Evolutionary conservation across 345 rosid species (phyloP).

Genomic region (Dovyalis caffra): DNA sequence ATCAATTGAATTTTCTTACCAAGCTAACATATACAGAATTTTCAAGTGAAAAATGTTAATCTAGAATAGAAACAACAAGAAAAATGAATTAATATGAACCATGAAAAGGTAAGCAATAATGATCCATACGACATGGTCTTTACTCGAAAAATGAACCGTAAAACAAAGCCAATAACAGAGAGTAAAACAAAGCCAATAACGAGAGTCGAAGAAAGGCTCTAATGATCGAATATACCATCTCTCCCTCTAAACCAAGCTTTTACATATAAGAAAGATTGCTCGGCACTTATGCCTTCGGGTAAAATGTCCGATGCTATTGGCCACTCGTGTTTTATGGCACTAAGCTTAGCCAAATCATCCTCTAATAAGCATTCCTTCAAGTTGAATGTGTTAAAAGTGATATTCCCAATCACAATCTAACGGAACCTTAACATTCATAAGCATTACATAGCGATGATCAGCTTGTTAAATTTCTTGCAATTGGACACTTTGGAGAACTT

Average conservation of each 20-base stretch:
- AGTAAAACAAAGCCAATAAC: no score
- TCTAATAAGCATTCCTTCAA: no score
- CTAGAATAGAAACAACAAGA: not conserved
- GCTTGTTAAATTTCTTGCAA: no score
- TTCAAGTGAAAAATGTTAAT: not conserved
- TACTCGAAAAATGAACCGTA: conserved; percentile 78
- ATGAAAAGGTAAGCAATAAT: conserved; percentile 83
- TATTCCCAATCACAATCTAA: no score
- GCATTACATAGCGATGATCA: no score
- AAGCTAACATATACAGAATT: not conserved
- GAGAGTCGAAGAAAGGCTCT: conserved; percentile 85
- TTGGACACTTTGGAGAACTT: no score
- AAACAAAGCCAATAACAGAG: conserved; percentile 80
- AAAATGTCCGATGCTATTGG: no score
- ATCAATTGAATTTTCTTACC: not conserved
- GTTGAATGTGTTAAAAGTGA: no score
- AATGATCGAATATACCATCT: conserved; percentile 69
- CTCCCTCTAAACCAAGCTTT: conserved; percentile 69
- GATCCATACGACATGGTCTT: conserved; percentile 59
- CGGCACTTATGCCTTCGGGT: no score
- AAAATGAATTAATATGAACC: conserved; percentile 32
- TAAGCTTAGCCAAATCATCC: no score
- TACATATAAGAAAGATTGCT: conserved; percentile 63
- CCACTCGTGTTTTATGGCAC: no score
- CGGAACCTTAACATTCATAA: no score